These are phyloP conservation scores for Tulasnella sp. DNA, from an alignment of 768 basidiomycete species.

Conservation along the genomic window DNA sequence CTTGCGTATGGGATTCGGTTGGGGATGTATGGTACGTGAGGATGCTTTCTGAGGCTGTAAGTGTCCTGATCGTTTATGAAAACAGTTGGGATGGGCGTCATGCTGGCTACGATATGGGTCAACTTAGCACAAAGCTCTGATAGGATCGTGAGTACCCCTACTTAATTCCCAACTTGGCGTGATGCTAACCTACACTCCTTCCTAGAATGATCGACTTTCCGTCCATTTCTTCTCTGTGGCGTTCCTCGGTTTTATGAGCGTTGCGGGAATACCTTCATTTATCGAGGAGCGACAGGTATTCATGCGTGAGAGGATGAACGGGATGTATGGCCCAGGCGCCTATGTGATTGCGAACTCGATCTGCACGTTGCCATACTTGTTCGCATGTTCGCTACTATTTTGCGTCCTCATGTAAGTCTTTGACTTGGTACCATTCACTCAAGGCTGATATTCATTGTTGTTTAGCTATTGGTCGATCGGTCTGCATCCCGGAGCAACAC, in stretches of 20 bases:
- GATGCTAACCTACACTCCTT: slow-evolving; percentile 15
- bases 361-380: slow-evolving; percentile 45
- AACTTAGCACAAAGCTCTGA: slow-evolving; percentile 23
- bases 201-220: slow-evolving; percentile 33
- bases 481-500: slow-evolving; percentile 37
- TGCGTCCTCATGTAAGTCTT: slow-evolving; percentile 40
- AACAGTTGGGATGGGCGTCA: slow-evolving; percentile 25
- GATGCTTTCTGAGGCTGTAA: slow-evolving; percentile 12
- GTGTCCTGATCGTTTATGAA: not conserved
- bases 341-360: slow-evolving; percentile 47
- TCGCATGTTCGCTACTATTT: slow-evolving; percentile 39
- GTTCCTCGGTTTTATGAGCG: slow-evolving; percentile 34
- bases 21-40: slow-evolving; percentile 41
- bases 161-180: slow-evolving; percentile 18
- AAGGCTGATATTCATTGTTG: not conserved
- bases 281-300: slow-evolving; percentile 51
- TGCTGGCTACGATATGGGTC: slow-evolving; percentile 43
- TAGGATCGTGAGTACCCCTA: slow-evolving; percentile 26
- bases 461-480: slow-evolving; percentile 31
- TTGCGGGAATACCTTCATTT: slow-evolving; percentile 50
- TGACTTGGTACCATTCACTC: not conserved
- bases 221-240: slow-evolving; percentile 48
- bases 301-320: slow-evolving; percentile 46
- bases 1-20: slow-evolving; percentile 47
- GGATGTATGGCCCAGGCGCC: slow-evolving; percentile 43